Evolutionary conservation across 1,139 yeast species (phyloP).

Genomic region (Williopsis jadinii): DNA sequence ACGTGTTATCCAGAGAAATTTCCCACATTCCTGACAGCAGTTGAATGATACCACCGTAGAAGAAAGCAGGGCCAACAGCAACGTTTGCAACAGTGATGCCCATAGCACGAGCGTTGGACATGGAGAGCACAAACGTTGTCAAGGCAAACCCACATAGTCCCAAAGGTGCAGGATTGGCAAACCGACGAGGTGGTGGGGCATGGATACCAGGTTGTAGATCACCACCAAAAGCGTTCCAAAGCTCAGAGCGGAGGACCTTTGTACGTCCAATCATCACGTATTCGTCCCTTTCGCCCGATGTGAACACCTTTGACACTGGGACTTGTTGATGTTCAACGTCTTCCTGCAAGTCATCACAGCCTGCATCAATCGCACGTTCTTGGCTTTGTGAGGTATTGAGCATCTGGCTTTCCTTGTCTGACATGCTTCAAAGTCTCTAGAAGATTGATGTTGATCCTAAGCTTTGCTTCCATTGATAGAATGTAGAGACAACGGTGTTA

Average conservation of each 20-base stretch:
- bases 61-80: conserved; percentile 56
- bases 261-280: conserved; percentile 56
- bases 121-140: conserved; percentile 73
- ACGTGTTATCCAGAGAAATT: conserved; percentile 70
- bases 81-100: conserved; percentile 42
- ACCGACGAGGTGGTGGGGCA: conserved; percentile 52
- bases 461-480: no score
- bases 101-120: conserved; percentile 58
- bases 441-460: no score
- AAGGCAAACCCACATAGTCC: conserved; percentile 81
- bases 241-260: conserved; percentile 44
- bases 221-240: conserved; percentile 54
- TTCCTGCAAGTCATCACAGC: no score
- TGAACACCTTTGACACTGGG: conserved; percentile 2
- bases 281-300: conserved; percentile 36
- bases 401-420: no score
- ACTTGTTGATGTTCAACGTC: no score
- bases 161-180: conserved; percentile 86
- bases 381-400: no score
- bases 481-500: no score
- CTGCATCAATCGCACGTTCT: no score
- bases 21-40: conserved; percentile 70
- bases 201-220: conserved; percentile 44
- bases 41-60: conserved; percentile 70
- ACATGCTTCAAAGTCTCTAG: no score